Evolutionary conservation across 768 basidiomycete species (phyloP).

Genomic region (Coprinopsis cinerea): DNA sequence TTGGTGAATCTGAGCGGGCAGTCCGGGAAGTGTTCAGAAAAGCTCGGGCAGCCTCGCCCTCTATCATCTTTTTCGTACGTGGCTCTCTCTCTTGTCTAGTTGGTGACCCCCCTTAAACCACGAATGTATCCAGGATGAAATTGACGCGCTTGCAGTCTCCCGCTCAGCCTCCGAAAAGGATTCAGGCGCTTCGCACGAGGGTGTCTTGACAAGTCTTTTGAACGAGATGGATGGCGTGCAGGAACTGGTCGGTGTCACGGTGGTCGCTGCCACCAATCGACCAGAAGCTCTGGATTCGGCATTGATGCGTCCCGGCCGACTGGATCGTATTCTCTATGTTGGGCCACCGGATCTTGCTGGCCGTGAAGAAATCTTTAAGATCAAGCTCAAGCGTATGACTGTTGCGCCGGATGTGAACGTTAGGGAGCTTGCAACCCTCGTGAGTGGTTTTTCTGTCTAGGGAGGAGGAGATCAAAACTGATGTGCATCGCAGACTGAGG

Average conservation of each 20-base stretch:
- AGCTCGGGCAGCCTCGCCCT: conserved; percentile 89
- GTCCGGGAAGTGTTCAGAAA: conserved; percentile 95
- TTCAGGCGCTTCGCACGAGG: conserved; percentile 60
- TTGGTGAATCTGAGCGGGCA: conserved; percentile 94
- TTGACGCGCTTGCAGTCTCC: conserved; percentile 87
- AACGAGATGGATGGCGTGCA: conserved; percentile 99
- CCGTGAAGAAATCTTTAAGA: conserved; percentile 78
- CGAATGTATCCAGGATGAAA: conserved; percentile 69
- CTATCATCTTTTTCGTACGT: conserved; percentile 89
- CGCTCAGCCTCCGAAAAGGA: conserved; percentile 58
- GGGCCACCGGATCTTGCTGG: conserved; percentile 82
- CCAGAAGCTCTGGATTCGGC: conserved; percentile 94
- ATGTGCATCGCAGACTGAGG: conserved; percentile 61
- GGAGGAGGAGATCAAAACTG: not conserved
- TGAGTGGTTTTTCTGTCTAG: conserved; percentile 26
- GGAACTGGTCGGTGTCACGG: conserved; percentile 89
- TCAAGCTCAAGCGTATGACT: conserved; percentile 75
- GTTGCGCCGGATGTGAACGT: conserved; percentile 68
- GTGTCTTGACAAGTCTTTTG: conserved; percentile 86
- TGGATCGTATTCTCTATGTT: conserved; percentile 92
- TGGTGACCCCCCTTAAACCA: not conserved
- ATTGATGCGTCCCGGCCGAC: conserved; percentile 87
- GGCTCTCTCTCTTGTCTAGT: not conserved
- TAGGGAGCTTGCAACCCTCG: conserved; percentile 61
- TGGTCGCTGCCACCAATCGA: conserved; percentile 93